Conservation (phyloP, 2,329 filamentous ascomycete genomes). For the Colletotrichum melonis region DNA sequence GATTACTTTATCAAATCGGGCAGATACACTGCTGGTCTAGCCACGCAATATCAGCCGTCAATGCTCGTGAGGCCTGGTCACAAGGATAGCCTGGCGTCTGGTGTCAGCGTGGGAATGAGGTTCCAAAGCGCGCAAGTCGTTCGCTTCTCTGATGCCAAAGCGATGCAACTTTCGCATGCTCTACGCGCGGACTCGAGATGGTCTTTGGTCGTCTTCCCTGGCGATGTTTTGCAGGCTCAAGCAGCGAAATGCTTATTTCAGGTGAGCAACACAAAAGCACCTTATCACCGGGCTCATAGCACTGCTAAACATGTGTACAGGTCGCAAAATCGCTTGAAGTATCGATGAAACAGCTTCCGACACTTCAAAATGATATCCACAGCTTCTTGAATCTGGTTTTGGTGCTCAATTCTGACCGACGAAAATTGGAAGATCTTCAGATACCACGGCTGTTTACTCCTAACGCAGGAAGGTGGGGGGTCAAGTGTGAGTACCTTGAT, state of each 20-base stretch:
- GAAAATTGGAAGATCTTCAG: neutral
- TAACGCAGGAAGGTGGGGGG: neutral
- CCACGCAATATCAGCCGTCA: slow-evolving; percentile 64
- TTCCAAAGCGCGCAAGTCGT: slow-evolving; percentile 70
- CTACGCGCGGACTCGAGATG: slow-evolving; percentile 57
- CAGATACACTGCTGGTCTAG: slow-evolving; percentile 70
- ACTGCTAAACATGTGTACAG: neutral
- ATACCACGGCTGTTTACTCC: slow-evolving; percentile 10
- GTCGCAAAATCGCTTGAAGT: neutral
- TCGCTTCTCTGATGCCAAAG: slow-evolving; percentile 68
- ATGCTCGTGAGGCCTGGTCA: slow-evolving; percentile 52
- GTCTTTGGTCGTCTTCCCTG: slow-evolving; percentile 49
- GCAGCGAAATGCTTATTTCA: neutral
- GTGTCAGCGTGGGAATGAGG: slow-evolving; percentile 63
- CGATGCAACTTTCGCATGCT: slow-evolving; percentile 63
- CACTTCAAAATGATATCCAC: neutral
- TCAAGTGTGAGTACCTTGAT: slow-evolving; percentile 8
- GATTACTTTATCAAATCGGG: slow-evolving; percentile 68
- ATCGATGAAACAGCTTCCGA: neutral
- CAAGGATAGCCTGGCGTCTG: slow-evolving; percentile 50
- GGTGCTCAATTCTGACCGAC: slow-evolving; percentile 12
- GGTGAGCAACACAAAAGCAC: neutral
- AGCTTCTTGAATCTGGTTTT: neutral
- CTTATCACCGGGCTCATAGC: no score
- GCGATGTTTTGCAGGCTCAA: neutral